phyloP scores from a whole-genome alignment of 108 stramenopile genomes.

The Fragilariopsis cylindrus region DNA sequence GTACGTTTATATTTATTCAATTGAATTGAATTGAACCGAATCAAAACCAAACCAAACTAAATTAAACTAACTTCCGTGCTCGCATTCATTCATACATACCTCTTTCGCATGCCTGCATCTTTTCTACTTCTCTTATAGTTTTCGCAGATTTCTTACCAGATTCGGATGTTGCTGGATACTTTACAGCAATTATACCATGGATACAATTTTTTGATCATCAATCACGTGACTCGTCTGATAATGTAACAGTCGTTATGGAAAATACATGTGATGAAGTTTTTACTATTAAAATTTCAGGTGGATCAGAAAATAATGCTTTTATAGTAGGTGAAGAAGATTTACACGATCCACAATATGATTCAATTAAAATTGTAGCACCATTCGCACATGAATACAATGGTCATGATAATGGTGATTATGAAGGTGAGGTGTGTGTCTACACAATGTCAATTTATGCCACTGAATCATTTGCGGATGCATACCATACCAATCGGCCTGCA shows the following conservation, averaged over 20 bases:
- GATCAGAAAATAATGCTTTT: neutral
- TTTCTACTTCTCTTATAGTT: neutral
- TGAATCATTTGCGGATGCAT: constrained; percentile 1
- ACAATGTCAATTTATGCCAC: constrained; percentile 27
- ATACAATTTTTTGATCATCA: constrained; percentile 13
- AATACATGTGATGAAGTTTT: constrained; percentile 21
- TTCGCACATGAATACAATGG: constrained; percentile 19
- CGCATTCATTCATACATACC: no score
- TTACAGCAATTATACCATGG: constrained; percentile 13
- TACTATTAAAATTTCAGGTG: neutral
- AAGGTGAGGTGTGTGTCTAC: neutral
- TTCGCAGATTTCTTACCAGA: constrained; percentile 2
- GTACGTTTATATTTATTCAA: no score
- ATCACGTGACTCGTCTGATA: neutral
- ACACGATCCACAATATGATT: constrained; percentile 12
- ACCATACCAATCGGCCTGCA: neutral
- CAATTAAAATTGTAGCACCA: neutral
- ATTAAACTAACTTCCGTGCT: no score
- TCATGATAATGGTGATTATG: neutral
- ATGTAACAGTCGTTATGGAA: constrained; percentile 5
- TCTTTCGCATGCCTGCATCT: no score
- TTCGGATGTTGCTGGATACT: constrained; percentile 12
- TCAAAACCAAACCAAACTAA: no score
- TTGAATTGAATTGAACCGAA: no score
- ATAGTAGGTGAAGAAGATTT: constrained; percentile 17